These are phyloP conservation scores for Hypoxylon trugodes DNA, from an alignment of 495 filamentous ascomycete species.

Conservation along the genomic window DNA sequence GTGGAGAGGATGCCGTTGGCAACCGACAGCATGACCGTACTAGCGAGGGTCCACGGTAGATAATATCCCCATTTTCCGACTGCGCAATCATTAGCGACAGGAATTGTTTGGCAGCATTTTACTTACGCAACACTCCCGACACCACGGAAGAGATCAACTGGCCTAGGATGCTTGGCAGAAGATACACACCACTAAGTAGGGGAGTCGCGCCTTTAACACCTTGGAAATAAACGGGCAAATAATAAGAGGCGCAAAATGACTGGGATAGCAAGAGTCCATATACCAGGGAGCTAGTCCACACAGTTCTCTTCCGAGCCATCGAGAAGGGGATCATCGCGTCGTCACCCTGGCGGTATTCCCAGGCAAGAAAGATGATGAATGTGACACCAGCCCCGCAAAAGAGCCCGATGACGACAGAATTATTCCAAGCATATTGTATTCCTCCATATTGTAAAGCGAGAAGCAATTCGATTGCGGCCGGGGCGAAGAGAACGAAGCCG, in stretches of 20 bases:
- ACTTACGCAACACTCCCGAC: slow-evolving; percentile 55
- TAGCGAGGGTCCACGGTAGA: slow-evolving; percentile 54
- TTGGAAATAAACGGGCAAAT: slow-evolving; percentile 73
- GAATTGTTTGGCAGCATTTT: too few relatives aligned
- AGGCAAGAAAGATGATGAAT: slow-evolving; percentile 50
- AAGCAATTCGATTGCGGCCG: slow-evolving; percentile 54
- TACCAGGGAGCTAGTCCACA: slow-evolving; percentile 35
- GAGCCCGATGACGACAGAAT: slow-evolving; percentile 43
- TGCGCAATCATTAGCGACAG: too few relatives aligned
- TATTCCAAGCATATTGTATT: slow-evolving; percentile 54
- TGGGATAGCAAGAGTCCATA: slow-evolving; percentile 19
- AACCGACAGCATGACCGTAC: slow-evolving; percentile 62
- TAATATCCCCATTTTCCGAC: slow-evolving; percentile 55
- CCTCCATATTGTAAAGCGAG: slow-evolving; percentile 63
- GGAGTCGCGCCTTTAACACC: slow-evolving; percentile 57
- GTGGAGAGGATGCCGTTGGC: slow-evolving; percentile 59
- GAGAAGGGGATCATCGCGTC: slow-evolving; percentile 46
- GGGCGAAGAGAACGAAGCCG: slow-evolving; percentile 57
- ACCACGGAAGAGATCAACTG: slow-evolving; percentile 56
- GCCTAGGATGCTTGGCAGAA: slow-evolving; percentile 58
- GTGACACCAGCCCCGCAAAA: slow-evolving; percentile 54
- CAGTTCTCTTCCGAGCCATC: slow-evolving; percentile 20
- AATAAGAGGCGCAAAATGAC: slow-evolving; percentile 42
- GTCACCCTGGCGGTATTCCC: slow-evolving; percentile 55
- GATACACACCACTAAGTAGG: slow-evolving; percentile 57